Base-by-base conservation (phyloP, 805 yeast genomes). In the Starmerella sp. region DNA sequence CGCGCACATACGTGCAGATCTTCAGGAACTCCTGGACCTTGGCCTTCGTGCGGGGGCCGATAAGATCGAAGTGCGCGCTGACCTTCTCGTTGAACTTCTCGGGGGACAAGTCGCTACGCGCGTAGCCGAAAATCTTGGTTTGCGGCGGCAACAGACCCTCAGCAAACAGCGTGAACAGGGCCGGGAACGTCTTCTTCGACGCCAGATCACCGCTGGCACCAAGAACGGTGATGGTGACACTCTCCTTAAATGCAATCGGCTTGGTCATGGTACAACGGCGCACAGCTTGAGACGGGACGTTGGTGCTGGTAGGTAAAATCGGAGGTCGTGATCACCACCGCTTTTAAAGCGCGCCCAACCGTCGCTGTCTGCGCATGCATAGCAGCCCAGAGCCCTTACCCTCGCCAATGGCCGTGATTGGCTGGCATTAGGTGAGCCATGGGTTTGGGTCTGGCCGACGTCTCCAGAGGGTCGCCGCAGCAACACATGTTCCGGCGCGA, bases 91-190 rank as follows among this genome's bases (percentile, higher is more conserved):
- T 80, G 69, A 87, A 78, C 38, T 86, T 93, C 28, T 78, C 84
- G 39, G 75, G 73, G 34, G 77, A 66, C 71, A 93, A 70, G 51
- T 84, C 75, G 22, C 96, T 83, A 64, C 98, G 79, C 32, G 98
- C 98, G 69, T 86, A 93, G 30, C 98, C 98, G 61, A 86, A 77
- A 64, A 93, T 87, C 66, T 80, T 80, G 39, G 85, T 81, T 32
- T 82, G 69, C 11, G 73, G 65, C 9, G 95, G 86, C 54, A 91
- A 75, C 61, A 80, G 81, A 42, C 95, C 95, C 67, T 90, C 83
- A 61, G 86, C 75, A 72, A 55, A 69, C 51, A 73, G 66, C 22
- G 73, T 73, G 60, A 73, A 73, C 56, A 73, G 59, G 6, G 76
- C 76, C 17, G 76, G 76, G 64, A 68, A 73, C 31, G 66, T 63